Percentiles rank a stretch among this genome's conserved stretches.
Conservation (phyloP, 78 protist species). For the Pelomyxa schiedti region DNA sequence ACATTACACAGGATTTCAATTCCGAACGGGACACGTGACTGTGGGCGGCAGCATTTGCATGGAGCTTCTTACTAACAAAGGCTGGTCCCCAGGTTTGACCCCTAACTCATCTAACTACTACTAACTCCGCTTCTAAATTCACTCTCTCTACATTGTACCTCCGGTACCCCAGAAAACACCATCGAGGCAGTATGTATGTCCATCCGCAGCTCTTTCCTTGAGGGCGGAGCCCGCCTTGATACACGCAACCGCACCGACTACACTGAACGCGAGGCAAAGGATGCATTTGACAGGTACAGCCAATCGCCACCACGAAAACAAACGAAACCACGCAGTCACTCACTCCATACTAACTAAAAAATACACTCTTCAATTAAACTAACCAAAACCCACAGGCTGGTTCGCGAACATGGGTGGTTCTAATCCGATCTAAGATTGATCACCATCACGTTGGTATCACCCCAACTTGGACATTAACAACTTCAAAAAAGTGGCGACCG, state of each 20-base stretch:
- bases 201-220: neutral
- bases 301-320: too few relatives aligned
- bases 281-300: neutral
- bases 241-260: neutral
- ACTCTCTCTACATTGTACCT: neutral
- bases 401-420: too few relatives aligned
- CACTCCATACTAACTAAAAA: too few relatives aligned
- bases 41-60: conserved; percentile 58
- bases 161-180: neutral
- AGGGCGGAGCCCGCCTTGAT: conserved; percentile 7
- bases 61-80: conserved; percentile 30
- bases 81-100: conserved; percentile 28
- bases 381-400: too few relatives aligned
- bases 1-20: conserved; percentile 13
- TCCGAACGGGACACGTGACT: conserved; percentile 59
- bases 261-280: conserved; percentile 15
- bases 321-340: too few relatives aligned
- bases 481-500: too few relatives aligned
- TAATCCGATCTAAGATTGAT: too few relatives aligned
- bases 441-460: too few relatives aligned
- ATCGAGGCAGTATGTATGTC: conserved; percentile 1
- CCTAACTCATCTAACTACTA: neutral
- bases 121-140: neutral
- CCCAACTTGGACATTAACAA: too few relatives aligned
- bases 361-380: too few relatives aligned